Conservation (phyloP, 495 filamentous ascomycete genomes). For the Xanthoparmelia taractica region DNA sequence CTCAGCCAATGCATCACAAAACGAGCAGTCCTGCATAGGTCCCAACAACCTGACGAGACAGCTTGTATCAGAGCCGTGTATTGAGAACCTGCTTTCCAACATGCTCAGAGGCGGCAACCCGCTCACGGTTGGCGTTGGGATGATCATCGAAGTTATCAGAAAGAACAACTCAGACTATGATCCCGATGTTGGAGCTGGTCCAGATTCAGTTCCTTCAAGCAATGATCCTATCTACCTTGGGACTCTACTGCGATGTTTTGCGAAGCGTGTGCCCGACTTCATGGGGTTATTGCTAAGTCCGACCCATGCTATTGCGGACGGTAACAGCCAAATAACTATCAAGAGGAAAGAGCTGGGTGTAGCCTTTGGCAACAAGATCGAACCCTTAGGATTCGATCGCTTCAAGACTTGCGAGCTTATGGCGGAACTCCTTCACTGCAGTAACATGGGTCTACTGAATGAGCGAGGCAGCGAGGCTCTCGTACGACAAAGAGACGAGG, state of each 20-base stretch:
- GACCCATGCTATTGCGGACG: conserved; percentile 52
- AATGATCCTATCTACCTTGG: conserved; percentile 96
- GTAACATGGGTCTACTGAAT: conserved; percentile 96
- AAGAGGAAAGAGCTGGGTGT: conserved; percentile 62
- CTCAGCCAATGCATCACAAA: conserved; percentile 94
- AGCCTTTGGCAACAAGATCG: conserved; percentile 84
- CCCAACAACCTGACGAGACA: conserved; percentile 95
- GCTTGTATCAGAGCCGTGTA: conserved; percentile 80
- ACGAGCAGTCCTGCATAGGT: conserved; percentile 95
- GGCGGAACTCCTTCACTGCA: conserved; percentile 96
- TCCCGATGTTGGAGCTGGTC: conserved; percentile 71
- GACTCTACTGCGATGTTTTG: conserved; percentile 83
- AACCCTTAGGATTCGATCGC: conserved; percentile 92
- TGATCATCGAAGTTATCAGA: conserved; percentile 95
- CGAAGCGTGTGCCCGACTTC: conserved; percentile 86
- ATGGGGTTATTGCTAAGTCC: conserved; percentile 76
- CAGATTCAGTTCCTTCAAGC: conserved; percentile 67
- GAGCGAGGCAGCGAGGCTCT: conserved; percentile 86
- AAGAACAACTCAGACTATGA: conserved; percentile 99
- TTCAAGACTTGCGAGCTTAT: conserved; percentile 99
- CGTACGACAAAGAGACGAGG: conserved; percentile 69
- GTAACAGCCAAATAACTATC: conserved; percentile 50
- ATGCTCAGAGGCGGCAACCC: conserved; percentile 95
- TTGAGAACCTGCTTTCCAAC: conserved; percentile 70
- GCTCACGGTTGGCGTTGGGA: conserved; percentile 92